These are phyloP conservation scores for Betula pendula DNA, from an alignment of 306 rosid genomes.

Conservation along the genomic window DNA sequence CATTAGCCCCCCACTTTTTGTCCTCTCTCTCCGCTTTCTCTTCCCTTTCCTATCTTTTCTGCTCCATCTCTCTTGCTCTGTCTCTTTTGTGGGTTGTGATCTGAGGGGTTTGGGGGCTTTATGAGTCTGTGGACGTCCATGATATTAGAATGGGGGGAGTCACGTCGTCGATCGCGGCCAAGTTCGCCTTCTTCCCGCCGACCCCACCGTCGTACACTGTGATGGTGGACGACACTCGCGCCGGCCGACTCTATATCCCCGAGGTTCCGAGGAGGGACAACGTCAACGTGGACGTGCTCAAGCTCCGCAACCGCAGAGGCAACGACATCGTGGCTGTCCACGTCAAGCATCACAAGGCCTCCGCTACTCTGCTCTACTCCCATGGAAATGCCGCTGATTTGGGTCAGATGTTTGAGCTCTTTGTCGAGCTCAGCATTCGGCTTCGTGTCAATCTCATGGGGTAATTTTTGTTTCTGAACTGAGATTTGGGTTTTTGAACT, in stretches of 20 bases:
- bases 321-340: constrained; percentile 78
- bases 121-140: constrained; percentile 45
- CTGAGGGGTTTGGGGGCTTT: constrained; percentile 22
- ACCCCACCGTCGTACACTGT: constrained; percentile 82
- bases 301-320: constrained; percentile 72
- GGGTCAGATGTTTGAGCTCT: constrained; percentile 94
- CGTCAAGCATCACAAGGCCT: constrained; percentile 76
- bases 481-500: not conserved
- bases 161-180: constrained; percentile 94
- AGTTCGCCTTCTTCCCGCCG: constrained; percentile 95
- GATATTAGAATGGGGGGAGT: constrained; percentile 77
- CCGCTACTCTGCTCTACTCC: constrained; percentile 78
- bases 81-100: not conserved
- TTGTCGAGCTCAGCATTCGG: constrained; percentile 75
- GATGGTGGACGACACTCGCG: constrained; percentile 33
- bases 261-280: constrained; percentile 78
- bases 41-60: not conserved
- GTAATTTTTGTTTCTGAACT: constrained; percentile 17
- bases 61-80: not conserved
- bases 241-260: constrained; percentile 48
- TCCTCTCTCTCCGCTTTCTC: constrained; percentile 12
- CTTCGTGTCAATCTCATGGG: constrained; percentile 89
- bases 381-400: constrained; percentile 96
- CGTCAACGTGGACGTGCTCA: constrained; percentile 80
- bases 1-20: not conserved